Evolutionary conservation across 139 green algal genomes (phyloP).

Genomic region (Coccomyxa sp.): DNA sequence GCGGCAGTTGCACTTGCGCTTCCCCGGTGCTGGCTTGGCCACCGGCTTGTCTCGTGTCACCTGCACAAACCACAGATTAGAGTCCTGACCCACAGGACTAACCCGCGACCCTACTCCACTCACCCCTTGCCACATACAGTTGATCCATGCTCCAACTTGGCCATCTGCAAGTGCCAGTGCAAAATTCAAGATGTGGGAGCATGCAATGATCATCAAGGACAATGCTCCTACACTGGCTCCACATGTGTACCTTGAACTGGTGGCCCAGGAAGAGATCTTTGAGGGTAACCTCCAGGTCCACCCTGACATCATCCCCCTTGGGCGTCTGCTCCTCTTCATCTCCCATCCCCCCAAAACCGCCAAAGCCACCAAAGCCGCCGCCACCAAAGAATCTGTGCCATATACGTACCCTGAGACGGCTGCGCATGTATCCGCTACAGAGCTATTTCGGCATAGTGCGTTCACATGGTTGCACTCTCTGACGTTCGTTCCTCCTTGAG

Average conservation of each 20-base stretch:
- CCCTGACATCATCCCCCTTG: constrained; percentile 79
- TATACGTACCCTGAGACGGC: background rate
- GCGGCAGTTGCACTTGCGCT: constrained; percentile 94
- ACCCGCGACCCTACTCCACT: too few relatives aligned
- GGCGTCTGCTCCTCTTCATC: constrained; percentile 80
- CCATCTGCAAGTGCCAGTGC: too few relatives aligned
- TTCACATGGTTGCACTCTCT: background rate
- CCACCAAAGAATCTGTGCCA: constrained; percentile 25
- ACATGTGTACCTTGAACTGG: background rate
- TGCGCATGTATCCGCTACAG: background rate
- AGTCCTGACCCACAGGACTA: background rate
- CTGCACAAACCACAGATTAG: constrained; percentile 18
- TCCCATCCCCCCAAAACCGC: constrained; percentile 46
- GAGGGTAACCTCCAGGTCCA: constrained; percentile 82
- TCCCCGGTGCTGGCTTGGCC: constrained; percentile 77
- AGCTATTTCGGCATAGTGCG: too few relatives aligned
- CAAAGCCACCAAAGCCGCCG: constrained; percentile 68
- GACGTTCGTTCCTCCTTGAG: background rate
- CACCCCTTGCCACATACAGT: background rate
- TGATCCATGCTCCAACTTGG: background rate
- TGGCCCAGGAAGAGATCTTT: constrained; percentile 88
- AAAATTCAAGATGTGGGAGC: too few relatives aligned
- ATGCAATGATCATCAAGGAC: too few relatives aligned
- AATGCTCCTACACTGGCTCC: too few relatives aligned
- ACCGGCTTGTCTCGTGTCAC: constrained; percentile 91